Percentiles rank a stretch among this genome's conserved stretches.
phyloP scores from a whole-genome alignment of 495 filamentous ascomycete species.

The Penicillium bovifimosum region DNA sequence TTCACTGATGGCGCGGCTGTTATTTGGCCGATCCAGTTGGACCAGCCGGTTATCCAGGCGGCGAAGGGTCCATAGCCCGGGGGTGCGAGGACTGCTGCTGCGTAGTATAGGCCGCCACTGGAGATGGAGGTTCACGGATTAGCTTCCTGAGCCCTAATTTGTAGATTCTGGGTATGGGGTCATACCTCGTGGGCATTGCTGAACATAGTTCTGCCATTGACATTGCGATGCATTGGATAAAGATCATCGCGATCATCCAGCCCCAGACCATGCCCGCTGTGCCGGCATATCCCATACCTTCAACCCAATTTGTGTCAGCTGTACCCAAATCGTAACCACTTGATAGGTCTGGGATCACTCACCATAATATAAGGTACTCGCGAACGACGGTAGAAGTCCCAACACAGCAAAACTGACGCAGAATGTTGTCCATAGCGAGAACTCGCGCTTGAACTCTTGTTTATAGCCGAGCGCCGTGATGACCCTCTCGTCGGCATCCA shows the following conservation, averaged over 20 bases:
- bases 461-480: slow-evolving; percentile 70
- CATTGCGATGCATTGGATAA: slow-evolving; percentile 68
- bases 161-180: neutral
- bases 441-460: slow-evolving; percentile 77
- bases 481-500: slow-evolving; percentile 60
- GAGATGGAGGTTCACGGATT: slow-evolving; percentile 6
- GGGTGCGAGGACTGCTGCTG: slow-evolving; percentile 71
- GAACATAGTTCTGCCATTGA: slow-evolving; percentile 63
- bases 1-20: slow-evolving; percentile 64
- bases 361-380: slow-evolving; percentile 69
- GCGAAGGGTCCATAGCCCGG: slow-evolving; percentile 70
- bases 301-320: slow-evolving; percentile 8
- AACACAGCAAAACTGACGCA: slow-evolving; percentile 74
- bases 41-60: slow-evolving; percentile 72
- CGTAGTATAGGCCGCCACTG: slow-evolving; percentile 75
- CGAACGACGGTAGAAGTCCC: slow-evolving; percentile 68
- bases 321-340: neutral
- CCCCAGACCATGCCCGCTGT: slow-evolving; percentile 82
- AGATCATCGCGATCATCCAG: slow-evolving; percentile 70
- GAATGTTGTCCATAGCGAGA: slow-evolving; percentile 78
- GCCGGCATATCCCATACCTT: slow-evolving; percentile 73
- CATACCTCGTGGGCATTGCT: slow-evolving; percentile 59
- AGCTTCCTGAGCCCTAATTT: slow-evolving; percentile 5
- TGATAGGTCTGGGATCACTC: slow-evolving; percentile 1
- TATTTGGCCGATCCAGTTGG: slow-evolving; percentile 68